A percentile compares a stretch with the other conserved stretches of the same genome.
phyloP scores from a whole-genome alignment of 495 filamentous ascomycete species.

The Trichoderma parareesei region DNA sequence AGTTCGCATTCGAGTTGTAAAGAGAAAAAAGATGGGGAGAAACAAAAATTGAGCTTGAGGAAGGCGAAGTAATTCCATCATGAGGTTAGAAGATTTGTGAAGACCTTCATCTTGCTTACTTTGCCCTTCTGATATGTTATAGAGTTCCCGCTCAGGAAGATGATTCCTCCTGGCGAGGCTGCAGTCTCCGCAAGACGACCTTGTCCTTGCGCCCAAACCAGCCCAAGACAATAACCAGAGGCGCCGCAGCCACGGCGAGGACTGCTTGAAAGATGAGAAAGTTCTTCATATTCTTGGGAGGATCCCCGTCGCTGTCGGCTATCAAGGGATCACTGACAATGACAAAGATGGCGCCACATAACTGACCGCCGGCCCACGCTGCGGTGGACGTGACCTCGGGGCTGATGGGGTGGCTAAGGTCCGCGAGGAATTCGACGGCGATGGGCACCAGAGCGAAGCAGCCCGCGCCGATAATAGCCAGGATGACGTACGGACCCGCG shows the following conservation, averaged over 20 bases:
- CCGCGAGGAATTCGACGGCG: constrained; percentile 76
- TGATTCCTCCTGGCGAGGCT: constrained; percentile 22
- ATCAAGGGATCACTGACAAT: constrained; percentile 73
- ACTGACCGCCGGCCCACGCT: constrained; percentile 75
- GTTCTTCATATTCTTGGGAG: constrained; percentile 60
- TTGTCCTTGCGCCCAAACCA: constrained; percentile 49
- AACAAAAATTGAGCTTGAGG: too few species aligned
- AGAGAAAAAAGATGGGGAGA: neutral
- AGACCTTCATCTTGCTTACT: neutral
- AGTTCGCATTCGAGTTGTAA: neutral
- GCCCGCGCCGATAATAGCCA: constrained; percentile 66
- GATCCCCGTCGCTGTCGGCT: constrained; percentile 42
- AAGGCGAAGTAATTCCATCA: too few species aligned
- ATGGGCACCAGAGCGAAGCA: constrained; percentile 78
- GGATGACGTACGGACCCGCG: constrained; percentile 63
- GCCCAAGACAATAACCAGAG: constrained; percentile 60
- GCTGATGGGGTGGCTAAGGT: constrained; percentile 79
- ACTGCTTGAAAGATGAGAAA: constrained; percentile 75
- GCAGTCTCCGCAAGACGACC: constrained; percentile 48
- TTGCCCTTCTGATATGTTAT: neutral
- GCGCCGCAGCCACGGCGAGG: constrained; percentile 53
- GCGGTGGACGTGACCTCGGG: constrained; percentile 78
- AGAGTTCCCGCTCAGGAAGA: neutral
- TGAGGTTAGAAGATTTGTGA: too few species aligned
- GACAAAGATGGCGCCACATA: constrained; percentile 76